These are phyloP conservation scores for Coemansia sp. DNA, from an alignment of 192 early-diverging fungal species.

Conservation along the genomic window DNA sequence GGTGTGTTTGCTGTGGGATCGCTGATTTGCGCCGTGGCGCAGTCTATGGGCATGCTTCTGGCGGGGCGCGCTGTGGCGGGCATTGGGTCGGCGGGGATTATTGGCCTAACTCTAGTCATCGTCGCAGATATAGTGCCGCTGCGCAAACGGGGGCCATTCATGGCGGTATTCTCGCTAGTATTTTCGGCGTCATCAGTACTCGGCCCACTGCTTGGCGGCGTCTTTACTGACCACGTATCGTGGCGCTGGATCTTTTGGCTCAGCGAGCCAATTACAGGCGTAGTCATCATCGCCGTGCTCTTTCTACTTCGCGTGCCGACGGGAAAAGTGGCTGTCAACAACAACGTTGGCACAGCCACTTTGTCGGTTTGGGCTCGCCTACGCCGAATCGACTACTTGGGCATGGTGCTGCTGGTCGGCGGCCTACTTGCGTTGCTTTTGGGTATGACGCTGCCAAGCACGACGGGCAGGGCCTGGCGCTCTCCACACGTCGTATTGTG, in stretches of 20 bases:
- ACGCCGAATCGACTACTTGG: conserved; percentile 66
- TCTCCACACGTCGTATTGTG: conserved; percentile 61
- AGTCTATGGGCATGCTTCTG: conserved; percentile 66
- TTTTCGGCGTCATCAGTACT: conserved; percentile 63
- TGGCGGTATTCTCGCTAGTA: conserved; percentile 60
- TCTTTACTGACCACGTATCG: conserved; percentile 56
- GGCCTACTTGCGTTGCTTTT: conserved; percentile 63
- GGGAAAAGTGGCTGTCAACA: neutral
- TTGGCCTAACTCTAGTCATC: conserved; percentile 66
- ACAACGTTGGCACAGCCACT: neutral
- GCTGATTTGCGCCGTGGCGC: conserved; percentile 57
- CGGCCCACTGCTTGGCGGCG: conserved; percentile 62
- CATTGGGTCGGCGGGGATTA: conserved; percentile 66
- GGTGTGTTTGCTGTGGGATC: conserved; percentile 58
- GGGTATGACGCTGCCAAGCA: conserved; percentile 74
- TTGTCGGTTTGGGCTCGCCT: conserved; percentile 52
- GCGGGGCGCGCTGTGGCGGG: conserved; percentile 66
- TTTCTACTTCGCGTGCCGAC: conserved; percentile 40
- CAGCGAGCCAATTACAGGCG: conserved; percentile 54
- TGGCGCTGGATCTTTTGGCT: conserved; percentile 68
- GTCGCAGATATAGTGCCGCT: conserved; percentile 71
- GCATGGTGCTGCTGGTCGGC: conserved; percentile 58
- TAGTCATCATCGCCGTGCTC: conserved; percentile 51
- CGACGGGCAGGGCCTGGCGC: conserved; percentile 62
- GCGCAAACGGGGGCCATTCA: conserved; percentile 64